Evolutionary conservation across 176 grass and related monocot species (phyloP), one percentile per base, ranked within the genome.

Genomic region (Oryza brachyantha): DNA sequence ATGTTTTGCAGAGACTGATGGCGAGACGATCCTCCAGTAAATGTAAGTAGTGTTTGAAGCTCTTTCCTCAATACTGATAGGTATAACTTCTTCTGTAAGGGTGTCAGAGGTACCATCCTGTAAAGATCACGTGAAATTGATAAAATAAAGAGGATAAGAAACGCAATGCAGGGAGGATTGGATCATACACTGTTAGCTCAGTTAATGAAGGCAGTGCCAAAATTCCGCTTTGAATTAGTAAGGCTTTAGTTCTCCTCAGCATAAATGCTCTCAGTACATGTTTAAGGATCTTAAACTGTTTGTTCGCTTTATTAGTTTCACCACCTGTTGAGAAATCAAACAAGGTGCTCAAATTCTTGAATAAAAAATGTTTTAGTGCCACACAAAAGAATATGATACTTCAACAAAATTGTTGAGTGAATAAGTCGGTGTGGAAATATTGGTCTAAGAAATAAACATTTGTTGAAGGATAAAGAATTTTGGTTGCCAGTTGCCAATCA

Each of bases 1-100:
- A 97, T 97, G 82, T 97, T 97, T 61, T 87, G 94, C 81, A 94
- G 80, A 50, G 87, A 94, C 64, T 94, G 94, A 69, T 90, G 83
- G 80, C 87, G 86, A 74, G 87, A 83, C 28, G 73, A 75, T 86
- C 91, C 84, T 70, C 80, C 74, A 60, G 91, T 81, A 64, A 97
- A 82, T 74, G 91, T 92, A 84, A 97, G 89, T 73, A 97, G 91
- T 71, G 91, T 94, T 85, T 86, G 85, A 77, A 97, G 87, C 52
- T 97, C 94, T 72, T 86, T 92, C 64, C 89, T 92, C 89, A 94
- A 79, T 65, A 97, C 77, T 54, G 91, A 94, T 64, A 94, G 61
- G 77, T 92, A 97, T 50, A 97, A 80, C 69, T 92, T 97, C 84
- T 88, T 91, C 78, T 97, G 94, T 76, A 97, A 73, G 68, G 88